Percentiles rank a stretch among this genome's conserved stretches.
Conservation (phyloP, 352 stramenopile genomes). For the Phytophthora litchii region DNA sequence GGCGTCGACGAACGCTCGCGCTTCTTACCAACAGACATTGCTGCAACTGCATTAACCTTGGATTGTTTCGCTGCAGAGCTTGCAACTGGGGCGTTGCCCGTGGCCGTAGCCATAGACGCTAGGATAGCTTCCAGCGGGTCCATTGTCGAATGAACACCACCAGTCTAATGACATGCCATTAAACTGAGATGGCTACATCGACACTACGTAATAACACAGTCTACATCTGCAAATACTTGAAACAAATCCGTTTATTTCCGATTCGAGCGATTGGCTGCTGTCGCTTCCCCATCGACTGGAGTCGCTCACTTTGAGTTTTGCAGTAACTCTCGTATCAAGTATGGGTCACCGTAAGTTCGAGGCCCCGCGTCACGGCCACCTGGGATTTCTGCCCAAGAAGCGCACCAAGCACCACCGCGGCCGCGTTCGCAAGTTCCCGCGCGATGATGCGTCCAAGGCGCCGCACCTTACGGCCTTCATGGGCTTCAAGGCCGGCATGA, state of each 20-base stretch:
- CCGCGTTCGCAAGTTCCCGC: slow-evolving; percentile 99
- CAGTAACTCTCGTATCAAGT: slow-evolving; percentile 72
- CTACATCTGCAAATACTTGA: background rate
- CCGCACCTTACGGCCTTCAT: slow-evolving; percentile 99
- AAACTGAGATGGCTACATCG: slow-evolving; percentile 2
- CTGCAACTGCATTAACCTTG: background rate
- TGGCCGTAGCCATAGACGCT: slow-evolving; percentile 79
- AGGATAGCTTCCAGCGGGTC: slow-evolving; percentile 80
- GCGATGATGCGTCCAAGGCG: slow-evolving; percentile 96
- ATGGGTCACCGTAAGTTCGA: slow-evolving; percentile 99
- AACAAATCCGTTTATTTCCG: slow-evolving; percentile 22
- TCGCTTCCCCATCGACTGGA: background rate
- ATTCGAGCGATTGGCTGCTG: slow-evolving; percentile 35
- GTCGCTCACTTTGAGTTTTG: slow-evolving; percentile 79
- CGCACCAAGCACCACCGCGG: slow-evolving; percentile 99
- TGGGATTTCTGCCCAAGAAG: slow-evolving; percentile 99
- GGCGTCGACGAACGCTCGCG: slow-evolving; percentile 26
- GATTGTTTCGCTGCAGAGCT: background rate
- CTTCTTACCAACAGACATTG: slow-evolving; percentile 31
- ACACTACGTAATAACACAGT: slow-evolving; percentile 1
- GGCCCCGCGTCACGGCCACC: slow-evolving; percentile 95
- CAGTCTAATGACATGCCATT: slow-evolving; percentile 14
- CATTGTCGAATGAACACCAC: slow-evolving; percentile 11
- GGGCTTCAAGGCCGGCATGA: slow-evolving; percentile 99
- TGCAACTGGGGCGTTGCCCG: slow-evolving; percentile 50